A percentile compares a stretch with the other conserved stretches of the same genome.
Evolutionary conservation across 495 filamentous ascomycete species (phyloP).

Genomic region (Cercophora samala): DNA sequence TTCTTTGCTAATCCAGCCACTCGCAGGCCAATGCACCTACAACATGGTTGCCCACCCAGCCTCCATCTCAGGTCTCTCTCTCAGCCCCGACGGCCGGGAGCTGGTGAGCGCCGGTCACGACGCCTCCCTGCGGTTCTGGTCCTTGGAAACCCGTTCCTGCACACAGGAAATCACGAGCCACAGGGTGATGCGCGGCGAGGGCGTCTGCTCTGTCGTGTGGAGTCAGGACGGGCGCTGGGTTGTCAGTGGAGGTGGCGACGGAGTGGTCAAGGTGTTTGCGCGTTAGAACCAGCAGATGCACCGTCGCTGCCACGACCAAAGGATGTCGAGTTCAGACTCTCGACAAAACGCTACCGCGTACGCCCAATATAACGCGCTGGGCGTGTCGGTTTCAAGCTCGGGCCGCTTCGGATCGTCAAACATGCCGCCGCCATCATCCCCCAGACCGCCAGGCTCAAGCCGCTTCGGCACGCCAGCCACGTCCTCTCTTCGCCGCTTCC

Average conservation of each 20-base stretch:
- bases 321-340: background rate
- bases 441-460: background rate
- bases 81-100: conserved; percentile 89
- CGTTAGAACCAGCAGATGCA: conserved; percentile 28
- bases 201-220: conserved; percentile 90
- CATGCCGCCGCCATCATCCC: background rate
- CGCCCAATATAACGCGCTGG: background rate
- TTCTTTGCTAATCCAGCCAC: background rate
- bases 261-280: conserved; percentile 93
- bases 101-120: conserved; percentile 96
- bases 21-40: conserved; percentile 93
- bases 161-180: conserved; percentile 91
- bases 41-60: conserved; percentile 95
- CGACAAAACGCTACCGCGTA: background rate
- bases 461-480: background rate
- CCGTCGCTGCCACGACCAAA: background rate
- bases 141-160: conserved; percentile 89
- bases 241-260: conserved; percentile 92
- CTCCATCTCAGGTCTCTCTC: conserved; percentile 81
- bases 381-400: background rate
- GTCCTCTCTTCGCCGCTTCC: background rate
- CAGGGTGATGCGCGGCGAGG: conserved; percentile 88
- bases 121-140: conserved; percentile 92
- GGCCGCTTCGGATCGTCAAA: too few relatives aligned
- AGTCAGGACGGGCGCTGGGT: conserved; percentile 91